Conservation (phyloP, 371 early-diverging fungal species). For the Mucor saturninus region DNA sequence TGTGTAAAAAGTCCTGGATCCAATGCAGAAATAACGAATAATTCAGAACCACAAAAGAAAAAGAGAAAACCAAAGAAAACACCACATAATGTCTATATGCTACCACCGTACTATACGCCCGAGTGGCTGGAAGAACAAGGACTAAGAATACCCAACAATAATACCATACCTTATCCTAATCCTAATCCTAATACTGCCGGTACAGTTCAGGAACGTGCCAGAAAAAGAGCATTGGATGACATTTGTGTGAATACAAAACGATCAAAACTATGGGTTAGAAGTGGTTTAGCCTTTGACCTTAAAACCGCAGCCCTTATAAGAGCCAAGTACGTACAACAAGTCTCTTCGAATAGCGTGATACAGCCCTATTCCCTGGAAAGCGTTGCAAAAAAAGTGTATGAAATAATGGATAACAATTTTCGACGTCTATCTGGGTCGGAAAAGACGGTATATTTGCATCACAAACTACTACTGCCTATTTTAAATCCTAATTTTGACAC, state of each 20-base stretch:
- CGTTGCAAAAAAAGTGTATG: conserved; percentile 4
- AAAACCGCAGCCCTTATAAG: neutral
- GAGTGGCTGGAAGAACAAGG: neutral
- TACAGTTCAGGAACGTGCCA: no score
- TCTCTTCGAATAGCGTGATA: neutral
- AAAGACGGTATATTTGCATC: conserved; percentile 24
- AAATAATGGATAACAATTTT: conserved; percentile 16
- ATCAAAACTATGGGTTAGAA: neutral
- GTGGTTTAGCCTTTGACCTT: neutral
- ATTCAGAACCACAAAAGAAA: neutral
- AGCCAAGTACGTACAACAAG: neutral
- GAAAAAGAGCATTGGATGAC: conserved; percentile 15
- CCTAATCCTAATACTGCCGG: neutral
- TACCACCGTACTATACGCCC: neutral
- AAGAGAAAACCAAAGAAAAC: conserved; percentile 10
- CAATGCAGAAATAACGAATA: neutral
- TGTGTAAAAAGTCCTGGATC: no score
- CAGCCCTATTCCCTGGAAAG: conserved; percentile 5
- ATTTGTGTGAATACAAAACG: conserved; percentile 14
- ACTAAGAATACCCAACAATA: neutral
- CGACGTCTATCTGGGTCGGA: conserved; percentile 4
- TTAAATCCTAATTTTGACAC: conserved; percentile 6
- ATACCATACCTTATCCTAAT: neutral
- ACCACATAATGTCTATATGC: conserved; percentile 20
- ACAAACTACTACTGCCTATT: conserved; percentile 12